Evolutionary conservation across 2,329 filamentous ascomycete species (phyloP), one percentile per base, ranked within the genome.

Genomic region (Decorospora gaudefroyi): DNA sequence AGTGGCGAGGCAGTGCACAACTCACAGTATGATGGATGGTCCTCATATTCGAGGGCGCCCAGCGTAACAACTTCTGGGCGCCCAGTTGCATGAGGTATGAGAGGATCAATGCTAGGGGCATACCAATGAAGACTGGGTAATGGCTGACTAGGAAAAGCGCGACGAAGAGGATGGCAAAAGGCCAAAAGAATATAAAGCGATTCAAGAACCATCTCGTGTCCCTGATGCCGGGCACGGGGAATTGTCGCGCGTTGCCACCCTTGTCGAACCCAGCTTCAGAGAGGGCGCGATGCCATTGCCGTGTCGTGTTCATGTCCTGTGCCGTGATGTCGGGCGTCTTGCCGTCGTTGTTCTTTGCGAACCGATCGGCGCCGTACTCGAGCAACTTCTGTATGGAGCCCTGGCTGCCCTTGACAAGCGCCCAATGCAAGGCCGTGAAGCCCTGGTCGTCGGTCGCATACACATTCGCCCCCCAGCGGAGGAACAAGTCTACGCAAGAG

Each of bases 381-480:
- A 99, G 81, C 30, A 99, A 78, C 72, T 96, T 97, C 67, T 95
- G 85, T 52, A 99, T 87, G 68, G 91, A 96, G 8, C 85, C 85
- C 49, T 88, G 82, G 34, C 87, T 93, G 9, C 95, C 93, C 72
- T 95, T 96, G 23, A 99, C 93, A 32, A 99, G 76, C 1, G 90
- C 91, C 93, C 93, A 99, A 67, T 99, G 93, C 56, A 99, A 75
- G 3, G 93, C 90, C 0, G 92, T 96, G 69, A 97, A 93, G 18
- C 92, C 92, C 58, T 91, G 87, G 66, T 96, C 90, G 62, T 99
- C 93, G 19, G 81, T 84, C 22, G 89, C 86, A 70, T 95, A 90
- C 6, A 96, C 90, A 66, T 90, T 93, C 25, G 93, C 93, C 39
- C 93, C 95, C 90, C 93, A 99, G 58, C 90, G 84, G 46, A 99